These are phyloP conservation scores for Leptographium procerum DNA, from an alignment of 2,329 filamentous ascomycete genomes.

Conservation along the genomic window DNA sequence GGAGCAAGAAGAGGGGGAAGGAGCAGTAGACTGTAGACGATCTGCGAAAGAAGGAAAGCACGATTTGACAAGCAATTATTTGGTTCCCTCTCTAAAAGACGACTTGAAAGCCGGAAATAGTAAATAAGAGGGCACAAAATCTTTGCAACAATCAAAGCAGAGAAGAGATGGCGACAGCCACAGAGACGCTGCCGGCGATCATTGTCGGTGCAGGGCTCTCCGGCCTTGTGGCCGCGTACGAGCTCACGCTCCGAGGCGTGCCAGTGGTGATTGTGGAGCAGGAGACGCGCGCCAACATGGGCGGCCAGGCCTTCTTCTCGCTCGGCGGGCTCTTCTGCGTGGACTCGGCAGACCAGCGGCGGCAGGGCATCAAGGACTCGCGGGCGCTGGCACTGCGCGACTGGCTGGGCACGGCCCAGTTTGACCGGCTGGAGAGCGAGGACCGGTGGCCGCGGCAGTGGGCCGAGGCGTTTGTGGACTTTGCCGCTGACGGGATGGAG, in stretches of 20 bases:
- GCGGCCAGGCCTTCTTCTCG: slow-evolving; percentile 54
- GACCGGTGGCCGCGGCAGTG: slow-evolving; percentile 48
- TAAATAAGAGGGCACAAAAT: not conserved
- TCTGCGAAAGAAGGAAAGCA: not conserved
- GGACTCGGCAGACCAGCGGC: slow-evolving; percentile 43
- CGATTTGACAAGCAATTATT: not conserved
- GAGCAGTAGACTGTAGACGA: no score
- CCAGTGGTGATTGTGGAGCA: slow-evolving; percentile 44
- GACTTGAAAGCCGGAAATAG: not conserved
- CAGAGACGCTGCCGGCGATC: slow-evolving; percentile 29
- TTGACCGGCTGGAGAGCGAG: slow-evolving; percentile 40
- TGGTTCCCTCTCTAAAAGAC: no score
- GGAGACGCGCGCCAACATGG: slow-evolving; percentile 43
- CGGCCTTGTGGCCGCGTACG: slow-evolving; percentile 48
- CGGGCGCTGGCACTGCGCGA: slow-evolving; percentile 46
- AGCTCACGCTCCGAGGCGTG: slow-evolving; percentile 39
- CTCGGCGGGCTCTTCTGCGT: slow-evolving; percentile 51
- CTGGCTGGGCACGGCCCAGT: slow-evolving; percentile 45
- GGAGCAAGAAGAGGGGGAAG: not conserved
- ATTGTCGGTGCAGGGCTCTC: slow-evolving; percentile 46
- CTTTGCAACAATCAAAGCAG: not conserved
- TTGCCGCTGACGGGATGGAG: slow-evolving; percentile 48
- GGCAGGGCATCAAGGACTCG: slow-evolving; percentile 46
- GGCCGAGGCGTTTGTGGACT: slow-evolving; percentile 54
- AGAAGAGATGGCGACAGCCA: not conserved